Base-by-base conservation (phyloP, 139 green algal species). In the Gonium pectorale region DNA sequence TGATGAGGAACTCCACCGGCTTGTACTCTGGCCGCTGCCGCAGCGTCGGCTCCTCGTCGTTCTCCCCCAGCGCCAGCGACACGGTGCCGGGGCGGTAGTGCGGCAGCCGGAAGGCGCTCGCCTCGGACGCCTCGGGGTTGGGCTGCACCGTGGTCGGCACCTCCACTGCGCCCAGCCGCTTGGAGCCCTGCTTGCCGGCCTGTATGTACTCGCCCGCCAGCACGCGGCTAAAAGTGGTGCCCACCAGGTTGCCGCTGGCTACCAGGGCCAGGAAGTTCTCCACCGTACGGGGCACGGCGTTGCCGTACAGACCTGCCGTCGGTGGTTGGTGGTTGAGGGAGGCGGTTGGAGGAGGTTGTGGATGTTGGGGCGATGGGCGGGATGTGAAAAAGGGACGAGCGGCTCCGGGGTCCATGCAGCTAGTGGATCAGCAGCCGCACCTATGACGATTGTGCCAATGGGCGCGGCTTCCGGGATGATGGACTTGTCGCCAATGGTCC, bases 1-100 rank as follows among this genome's bases (percentile, higher is more conserved):
- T 66, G 6, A 75, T 74, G 31, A 85, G 78, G 78, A 66, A 77
- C 73, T 81, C 73, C 37, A 81, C 73, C 7, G 73, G 73, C 38
- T 27, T 7, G 73, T 81, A 81, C 27, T 56, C 73, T 37, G 73
- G 73, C 38, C 54, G 27, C 54, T 56, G 26, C 9, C 73, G 75
- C 6, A 91, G 33, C 43, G 59, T 68, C 0, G 94, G 88, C 27
- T 95, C 93, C 66, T 96, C 93, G 70, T 94, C 90, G 72, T 91
- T 93, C 64, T 94, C 89, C 19, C 86, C 78, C 27, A 96, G 44
- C 49, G 87, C 93, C 3, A 96, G 87, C 17, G 71, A 90, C 21
- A 96, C 86, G 19, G 93, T 96, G 62, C 93, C 93, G 2, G 93
- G 93, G 5, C 91, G 87, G 35, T 46, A 46, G 81, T 95, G 92